Percentiles rank a stretch among this genome's conserved stretches.
phyloP scores from a whole-genome alignment of 768 basidiomycete species.

The Trichaptum fuscoviolaceum region DNA sequence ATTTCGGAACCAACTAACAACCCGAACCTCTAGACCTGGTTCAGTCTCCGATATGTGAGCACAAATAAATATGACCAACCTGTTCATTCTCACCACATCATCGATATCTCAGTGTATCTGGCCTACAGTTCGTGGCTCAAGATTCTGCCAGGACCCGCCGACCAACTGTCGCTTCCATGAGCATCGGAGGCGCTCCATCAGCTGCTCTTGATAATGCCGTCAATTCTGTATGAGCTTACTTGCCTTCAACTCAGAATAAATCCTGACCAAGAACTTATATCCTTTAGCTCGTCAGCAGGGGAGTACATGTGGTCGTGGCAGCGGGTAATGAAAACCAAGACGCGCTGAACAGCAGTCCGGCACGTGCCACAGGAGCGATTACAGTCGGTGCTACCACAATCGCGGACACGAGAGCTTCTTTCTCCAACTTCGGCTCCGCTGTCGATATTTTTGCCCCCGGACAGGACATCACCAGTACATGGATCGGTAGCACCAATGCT shows the following conservation, averaged over 20 bases:
- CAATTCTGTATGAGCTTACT: constrained; percentile 11
- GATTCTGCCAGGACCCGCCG: constrained; percentile 17
- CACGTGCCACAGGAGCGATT: constrained; percentile 28
- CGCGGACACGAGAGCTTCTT: constrained; percentile 27
- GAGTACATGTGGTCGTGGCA: constrained; percentile 30
- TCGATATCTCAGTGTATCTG: constrained; percentile 28
- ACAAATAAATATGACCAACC: constrained; percentile 66
- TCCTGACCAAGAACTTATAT: constrained; percentile 5
- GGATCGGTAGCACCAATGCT: constrained; percentile 24
- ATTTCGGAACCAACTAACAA: not conserved
- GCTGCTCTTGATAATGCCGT: constrained; percentile 30
- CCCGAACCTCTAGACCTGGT: constrained; percentile 3
- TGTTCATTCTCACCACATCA: constrained; percentile 95
- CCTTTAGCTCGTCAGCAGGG: constrained; percentile 24
- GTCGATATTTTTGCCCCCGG: constrained; percentile 41
- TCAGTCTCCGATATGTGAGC: constrained; percentile 10
- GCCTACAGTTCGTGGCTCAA: constrained; percentile 27
- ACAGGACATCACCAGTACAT: constrained; percentile 25
- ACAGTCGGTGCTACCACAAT: constrained; percentile 40
- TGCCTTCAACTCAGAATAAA: not conserved
- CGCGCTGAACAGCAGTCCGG: constrained; percentile 30
- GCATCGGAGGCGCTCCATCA: constrained; percentile 27
- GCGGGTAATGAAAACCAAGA: constrained; percentile 32
- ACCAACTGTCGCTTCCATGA: constrained; percentile 33
- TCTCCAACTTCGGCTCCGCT: constrained; percentile 36